Conservation (phyloP, 352 stramenopile genomes). For the Pythium diclinum region DNA sequence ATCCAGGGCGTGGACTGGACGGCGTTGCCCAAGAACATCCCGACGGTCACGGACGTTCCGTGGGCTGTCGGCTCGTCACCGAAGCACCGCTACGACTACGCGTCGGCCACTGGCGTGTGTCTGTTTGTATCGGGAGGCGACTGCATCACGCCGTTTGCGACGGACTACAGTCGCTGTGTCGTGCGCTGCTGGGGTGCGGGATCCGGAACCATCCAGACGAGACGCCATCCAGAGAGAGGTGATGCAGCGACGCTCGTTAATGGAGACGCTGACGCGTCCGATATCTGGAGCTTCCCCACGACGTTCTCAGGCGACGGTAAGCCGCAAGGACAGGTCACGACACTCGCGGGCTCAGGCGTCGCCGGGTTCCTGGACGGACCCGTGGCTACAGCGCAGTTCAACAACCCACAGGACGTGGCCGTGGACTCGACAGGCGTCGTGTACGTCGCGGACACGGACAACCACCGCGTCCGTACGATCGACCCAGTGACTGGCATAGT, state of each 20-base stretch:
- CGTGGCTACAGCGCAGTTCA: slow-evolving; percentile 73
- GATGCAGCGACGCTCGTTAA: slow-evolving; percentile 19
- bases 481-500: slow-evolving; percentile 44
- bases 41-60: slow-evolving; percentile 89
- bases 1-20: slow-evolving; percentile 88
- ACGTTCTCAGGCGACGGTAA: slow-evolving; percentile 47
- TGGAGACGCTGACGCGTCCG: slow-evolving; percentile 45
- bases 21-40: slow-evolving; percentile 84
- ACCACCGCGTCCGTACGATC: slow-evolving; percentile 90
- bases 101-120: slow-evolving; percentile 73
- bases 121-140: slow-evolving; percentile 82
- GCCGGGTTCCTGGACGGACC: slow-evolving; percentile 80
- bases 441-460: slow-evolving; percentile 95
- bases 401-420: slow-evolving; percentile 87
- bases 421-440: slow-evolving; percentile 90
- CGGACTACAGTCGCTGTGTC: slow-evolving; percentile 87
- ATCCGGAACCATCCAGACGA: slow-evolving; percentile 36
- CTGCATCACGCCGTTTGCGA: slow-evolving; percentile 77
- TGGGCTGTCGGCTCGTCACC: slow-evolving; percentile 89
- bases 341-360: slow-evolving; percentile 82
- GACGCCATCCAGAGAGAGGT: slow-evolving; percentile 36
- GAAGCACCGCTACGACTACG: slow-evolving; percentile 91
- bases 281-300: slow-evolving; percentile 61
- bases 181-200: slow-evolving; percentile 90
- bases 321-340: slow-evolving; percentile 89